Conservation (phyloP, 2,329 filamentous ascomycete genomes). For the Aspergillus fumigatiaffinis region DNA sequence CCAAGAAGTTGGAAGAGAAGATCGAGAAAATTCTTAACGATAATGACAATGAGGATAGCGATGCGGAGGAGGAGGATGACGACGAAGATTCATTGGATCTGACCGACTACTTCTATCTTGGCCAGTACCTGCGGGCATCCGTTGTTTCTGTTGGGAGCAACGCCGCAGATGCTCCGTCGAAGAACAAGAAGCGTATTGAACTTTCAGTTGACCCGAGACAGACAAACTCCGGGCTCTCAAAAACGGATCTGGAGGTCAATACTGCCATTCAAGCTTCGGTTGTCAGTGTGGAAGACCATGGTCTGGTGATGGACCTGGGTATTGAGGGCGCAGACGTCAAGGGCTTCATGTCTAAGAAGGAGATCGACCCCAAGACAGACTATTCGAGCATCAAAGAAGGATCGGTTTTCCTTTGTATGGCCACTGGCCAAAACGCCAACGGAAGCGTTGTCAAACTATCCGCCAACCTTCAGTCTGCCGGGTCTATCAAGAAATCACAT, state of each 20-base stretch:
- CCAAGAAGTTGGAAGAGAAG: slow-evolving; percentile 69
- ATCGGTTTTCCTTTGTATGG: slow-evolving; percentile 76
- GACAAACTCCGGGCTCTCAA: slow-evolving; percentile 70
- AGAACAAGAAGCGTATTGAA: slow-evolving; percentile 77
- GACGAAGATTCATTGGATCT: slow-evolving; percentile 64
- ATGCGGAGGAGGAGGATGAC: slow-evolving; percentile 52
- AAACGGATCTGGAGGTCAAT: slow-evolving; percentile 70
- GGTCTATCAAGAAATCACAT: slow-evolving; percentile 62
- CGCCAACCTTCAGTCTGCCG: slow-evolving; percentile 65
- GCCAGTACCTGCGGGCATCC: slow-evolving; percentile 82
- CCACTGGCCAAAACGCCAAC: slow-evolving; percentile 69
- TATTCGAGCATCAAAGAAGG: slow-evolving; percentile 73
- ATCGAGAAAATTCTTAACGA: slow-evolving; percentile 65
- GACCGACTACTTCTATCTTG: slow-evolving; percentile 69
- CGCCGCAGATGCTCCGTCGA: slow-evolving; percentile 48
- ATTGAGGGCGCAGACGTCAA: slow-evolving; percentile 64
- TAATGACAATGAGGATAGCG: slow-evolving; percentile 53
- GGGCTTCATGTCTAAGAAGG: slow-evolving; percentile 82
- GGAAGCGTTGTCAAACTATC: slow-evolving; percentile 86
- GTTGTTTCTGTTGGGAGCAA: slow-evolving; percentile 72
- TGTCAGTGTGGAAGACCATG: slow-evolving; percentile 90
- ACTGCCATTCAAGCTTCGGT: slow-evolving; percentile 83
- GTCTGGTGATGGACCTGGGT: slow-evolving; percentile 87
- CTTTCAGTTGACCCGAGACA: slow-evolving; percentile 76
- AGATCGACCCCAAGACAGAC: slow-evolving; percentile 64